Evolutionary conservation across 768 basidiomycete species (phyloP), one percentile per base, ranked within the genome.

Genomic region (Gloeophyllum trabeum): DNA sequence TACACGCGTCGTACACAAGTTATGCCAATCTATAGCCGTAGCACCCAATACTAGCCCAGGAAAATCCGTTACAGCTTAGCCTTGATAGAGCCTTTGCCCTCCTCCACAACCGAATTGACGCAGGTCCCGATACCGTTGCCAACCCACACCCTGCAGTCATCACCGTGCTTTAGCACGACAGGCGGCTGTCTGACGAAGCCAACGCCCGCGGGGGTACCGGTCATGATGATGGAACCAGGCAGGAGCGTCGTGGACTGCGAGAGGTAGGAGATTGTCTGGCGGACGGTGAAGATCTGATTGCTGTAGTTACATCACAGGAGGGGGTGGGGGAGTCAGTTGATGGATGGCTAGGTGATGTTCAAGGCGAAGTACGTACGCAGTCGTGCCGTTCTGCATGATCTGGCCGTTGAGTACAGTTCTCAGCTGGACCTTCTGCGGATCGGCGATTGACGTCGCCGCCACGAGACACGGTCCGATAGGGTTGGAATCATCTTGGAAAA

Each of bases 391-490:
- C 59, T 93, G 89, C 22, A 88, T 60, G 3, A 68, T 61, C 36
- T 70, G 52, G 5, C 75, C 82, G 54, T 92, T 93, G 35, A 89
- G 58, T 2, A 66, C 64, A 38, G 75, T 73, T 54, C 73, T 77
- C 41, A 92, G 65, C 1, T 65, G 62, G 10, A 92, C 50, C 0
- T 62, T 64, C 48, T 84, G 80, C 20, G 87, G 80, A 51, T 89
- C 73, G 0, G 72, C 65, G 26, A 91, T 74, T 14, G 67, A 60
- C 4, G 64, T 64, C 24, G 73, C 73, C 4, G 83, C 75, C 14
- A 92, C 83, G 22, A 93, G 62, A 51, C 79, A 84, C 2, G 90
- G 90, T 0, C 90, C 90, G 28, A 90, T 60, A 1, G 90, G 90
- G 12, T 74, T 79, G 3, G 76, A 75, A 55, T 79, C 71, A 48